Conservation (phyloP, 306 rosid genomes). For the Heteromeles arbutifolia region DNA sequence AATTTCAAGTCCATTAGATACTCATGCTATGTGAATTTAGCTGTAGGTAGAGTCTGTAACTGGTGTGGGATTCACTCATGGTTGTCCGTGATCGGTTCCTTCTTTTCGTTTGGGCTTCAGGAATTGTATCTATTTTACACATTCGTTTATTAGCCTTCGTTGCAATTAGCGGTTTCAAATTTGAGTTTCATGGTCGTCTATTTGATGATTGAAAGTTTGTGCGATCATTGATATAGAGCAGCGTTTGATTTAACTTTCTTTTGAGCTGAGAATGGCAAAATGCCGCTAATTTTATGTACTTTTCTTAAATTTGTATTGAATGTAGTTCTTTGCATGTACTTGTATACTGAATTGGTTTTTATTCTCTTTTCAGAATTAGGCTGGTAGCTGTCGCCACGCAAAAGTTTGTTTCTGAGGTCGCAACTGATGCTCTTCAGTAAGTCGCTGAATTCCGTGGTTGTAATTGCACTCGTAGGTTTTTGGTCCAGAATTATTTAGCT, state of each 20-base stretch:
- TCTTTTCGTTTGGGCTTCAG: neutral
- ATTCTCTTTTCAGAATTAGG: slow-evolving; percentile 47
- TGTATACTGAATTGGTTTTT: neutral
- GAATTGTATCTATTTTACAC: neutral
- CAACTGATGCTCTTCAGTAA: slow-evolving; percentile 68
- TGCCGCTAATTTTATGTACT: slow-evolving; percentile 1
- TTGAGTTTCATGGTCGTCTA: neutral
- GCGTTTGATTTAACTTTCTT: neutral
- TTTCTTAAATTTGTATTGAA: neutral
- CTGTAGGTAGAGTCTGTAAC: neutral
- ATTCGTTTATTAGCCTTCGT: neutral
- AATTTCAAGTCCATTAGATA: neutral
- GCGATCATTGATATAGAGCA: neutral
- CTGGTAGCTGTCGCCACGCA: slow-evolving; percentile 82
- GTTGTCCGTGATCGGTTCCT: neutral
- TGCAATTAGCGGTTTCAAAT: neutral
- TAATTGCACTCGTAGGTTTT: neutral
- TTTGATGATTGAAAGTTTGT: neutral
- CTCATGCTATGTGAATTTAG: neutral
- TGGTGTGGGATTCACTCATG: neutral
- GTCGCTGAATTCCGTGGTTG: slow-evolving; percentile 4
- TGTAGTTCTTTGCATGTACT: neutral
- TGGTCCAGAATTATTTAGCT: neutral
- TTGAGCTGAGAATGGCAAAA: slow-evolving; percentile 8
- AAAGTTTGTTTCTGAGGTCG: slow-evolving; percentile 85